A percentile compares a stretch with the other conserved stretches of the same genome.
phyloP scores from a whole-genome alignment of 306 rosid species.

The Lablab purpureus region DNA sequence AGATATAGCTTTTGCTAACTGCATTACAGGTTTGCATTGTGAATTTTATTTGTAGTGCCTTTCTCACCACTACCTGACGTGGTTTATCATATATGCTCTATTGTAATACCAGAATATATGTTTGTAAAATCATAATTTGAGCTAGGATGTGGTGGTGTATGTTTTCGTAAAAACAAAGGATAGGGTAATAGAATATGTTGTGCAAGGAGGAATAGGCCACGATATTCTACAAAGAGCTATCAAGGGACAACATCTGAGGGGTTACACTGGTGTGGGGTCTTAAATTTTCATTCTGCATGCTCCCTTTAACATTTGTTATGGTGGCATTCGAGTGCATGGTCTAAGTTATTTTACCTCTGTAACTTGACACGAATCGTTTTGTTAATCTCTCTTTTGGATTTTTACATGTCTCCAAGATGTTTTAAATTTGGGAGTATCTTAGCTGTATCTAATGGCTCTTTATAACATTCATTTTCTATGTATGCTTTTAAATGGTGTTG shows the following conservation, averaged over 20 bases:
- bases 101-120: slow-evolving; percentile 5
- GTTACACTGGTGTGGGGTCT: background rate
- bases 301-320: background rate
- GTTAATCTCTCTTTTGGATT: background rate
- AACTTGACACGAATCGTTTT: background rate
- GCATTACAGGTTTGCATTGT: slow-evolving; percentile 30
- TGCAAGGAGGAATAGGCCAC: slow-evolving; percentile 35
- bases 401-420: background rate
- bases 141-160: slow-evolving; percentile 26
- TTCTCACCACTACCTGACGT: background rate
- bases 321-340: slow-evolving; percentile 13
- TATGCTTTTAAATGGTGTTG: slow-evolving; percentile 16
- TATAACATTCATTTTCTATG: slow-evolving; percentile 1
- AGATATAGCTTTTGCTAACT: slow-evolving; percentile 45
- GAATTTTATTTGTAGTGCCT: slow-evolving; percentile 22
- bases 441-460: slow-evolving; percentile 9
- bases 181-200: background rate
- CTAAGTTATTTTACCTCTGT: slow-evolving; percentile 9
- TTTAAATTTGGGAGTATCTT: background rate
- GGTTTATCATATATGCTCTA: slow-evolving; percentile 24
- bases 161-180: slow-evolving; percentile 12
- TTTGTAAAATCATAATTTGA: slow-evolving; percentile 11
- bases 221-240: slow-evolving; percentile 17
- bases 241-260: slow-evolving; percentile 26
- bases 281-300: slow-evolving; percentile 9